Evolutionary conservation across 1,139 yeast species (phyloP), one percentile per base, ranked within the genome.

Genomic region (Candida mesenterica): DNA sequence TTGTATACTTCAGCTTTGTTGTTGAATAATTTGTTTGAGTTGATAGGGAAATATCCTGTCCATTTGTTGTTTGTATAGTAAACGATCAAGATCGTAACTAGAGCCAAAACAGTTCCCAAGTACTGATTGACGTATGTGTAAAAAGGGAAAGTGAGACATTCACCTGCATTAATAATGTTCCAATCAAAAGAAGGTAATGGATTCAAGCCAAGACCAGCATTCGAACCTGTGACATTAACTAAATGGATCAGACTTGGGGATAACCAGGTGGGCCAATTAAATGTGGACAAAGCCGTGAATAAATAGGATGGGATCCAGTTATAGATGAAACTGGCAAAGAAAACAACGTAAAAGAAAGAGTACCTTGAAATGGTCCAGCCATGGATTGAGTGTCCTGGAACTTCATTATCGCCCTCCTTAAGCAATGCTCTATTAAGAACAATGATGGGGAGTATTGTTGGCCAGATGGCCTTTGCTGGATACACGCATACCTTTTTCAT

Each of bases 41-140:
- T 78, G 47, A 79, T 73, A 22, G 85, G 84, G 28, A 79, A 46
- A 47, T 68, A 77, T 1, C 62, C 71, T 3, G 79, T 59, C 75
- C 79, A 68, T 44, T 65, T 64, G 44, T 69, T 62, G 53, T 78
- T 77, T 12, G 71, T 51, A 46, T 62, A 79, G 57, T 72, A 79
- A 15, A 78, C 61, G 3, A 65, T 77, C 30, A 73, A 49, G 23
- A 72, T 54, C 14, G 62, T 49, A 18, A 70, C 43, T 34, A 74
- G 71, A 2, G 67, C 72, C 29, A 77, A 31, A 1, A 65, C 5
- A n/a, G 61, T 43, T 14, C 83, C 84, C 33, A 62, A 40, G 38
- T 61, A 65, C 35, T 58, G 64, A 45, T 66, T 71, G 7, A 55
- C 51, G 15, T 62, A 59, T 2, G 79, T 60, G 49, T 61, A 77